Evolutionary conservation across 352 stramenopile genomes (phyloP).

Genomic region (Phytophthora melonis): DNA sequence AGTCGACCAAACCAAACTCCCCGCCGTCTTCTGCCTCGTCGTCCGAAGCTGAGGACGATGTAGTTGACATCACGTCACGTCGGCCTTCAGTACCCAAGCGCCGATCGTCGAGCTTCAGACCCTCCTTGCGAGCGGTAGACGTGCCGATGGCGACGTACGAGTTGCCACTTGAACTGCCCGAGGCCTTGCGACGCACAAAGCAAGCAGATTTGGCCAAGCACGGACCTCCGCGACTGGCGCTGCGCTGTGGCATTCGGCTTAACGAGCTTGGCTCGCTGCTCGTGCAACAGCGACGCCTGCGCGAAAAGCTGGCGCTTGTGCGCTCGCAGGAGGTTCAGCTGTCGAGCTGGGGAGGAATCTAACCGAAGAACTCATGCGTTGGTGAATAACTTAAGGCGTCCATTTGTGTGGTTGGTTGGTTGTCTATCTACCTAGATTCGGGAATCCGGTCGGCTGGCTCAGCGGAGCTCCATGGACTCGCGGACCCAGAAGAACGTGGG

Average conservation of each 20-base stretch:
- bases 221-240: slow-evolving; percentile 58
- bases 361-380: neutral
- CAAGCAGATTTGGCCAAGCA: slow-evolving; percentile 52
- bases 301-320: slow-evolving; percentile 48
- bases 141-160: slow-evolving; percentile 74
- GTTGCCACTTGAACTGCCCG: slow-evolving; percentile 68
- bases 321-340: slow-evolving; percentile 59
- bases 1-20: slow-evolving; percentile 7
- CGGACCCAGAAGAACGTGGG: slow-evolving; percentile 47
- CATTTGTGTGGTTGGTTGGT: slow-evolving; percentile 21
- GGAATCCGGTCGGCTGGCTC: slow-evolving; percentile 12
- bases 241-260: slow-evolving; percentile 64
- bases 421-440: slow-evolving; percentile 22
- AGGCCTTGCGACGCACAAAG: slow-evolving; percentile 52
- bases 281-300: slow-evolving; percentile 50
- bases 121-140: slow-evolving; percentile 3
- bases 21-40: slow-evolving; percentile 17
- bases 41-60: slow-evolving; percentile 24
- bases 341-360: slow-evolving; percentile 46
- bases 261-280: slow-evolving; percentile 55
- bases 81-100: slow-evolving; percentile 11
- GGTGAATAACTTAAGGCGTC: slow-evolving; percentile 57
- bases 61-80: neutral
- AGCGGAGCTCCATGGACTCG: slow-evolving; percentile 43
- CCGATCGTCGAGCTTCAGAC: slow-evolving; percentile 6